Percentiles rank a stretch among this genome's conserved stretches.
Conservation (phyloP, 768 basidiomycete species). For the Kwoniella dejecticola region DNA sequence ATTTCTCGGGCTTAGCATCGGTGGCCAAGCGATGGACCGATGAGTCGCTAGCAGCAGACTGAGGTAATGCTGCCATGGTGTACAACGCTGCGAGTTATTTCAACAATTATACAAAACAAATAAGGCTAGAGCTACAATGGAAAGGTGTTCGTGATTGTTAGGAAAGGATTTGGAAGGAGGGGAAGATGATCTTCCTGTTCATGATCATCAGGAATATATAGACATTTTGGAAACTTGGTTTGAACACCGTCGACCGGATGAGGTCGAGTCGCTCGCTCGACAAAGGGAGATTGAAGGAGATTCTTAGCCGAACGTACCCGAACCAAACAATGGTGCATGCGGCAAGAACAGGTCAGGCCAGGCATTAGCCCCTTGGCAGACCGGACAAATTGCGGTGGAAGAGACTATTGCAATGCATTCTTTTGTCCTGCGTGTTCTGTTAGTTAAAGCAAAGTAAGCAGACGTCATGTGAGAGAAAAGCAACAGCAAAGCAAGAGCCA, state of each 20-base stretch:
- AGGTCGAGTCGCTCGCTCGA: no score
- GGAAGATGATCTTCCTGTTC: not conserved
- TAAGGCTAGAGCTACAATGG: not conserved
- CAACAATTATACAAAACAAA: no score
- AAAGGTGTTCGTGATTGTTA: no score
- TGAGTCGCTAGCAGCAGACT: constrained; percentile 1
- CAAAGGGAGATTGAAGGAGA: not conserved
- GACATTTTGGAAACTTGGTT: not conserved
- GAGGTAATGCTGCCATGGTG: constrained; percentile 4
- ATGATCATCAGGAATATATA: not conserved
- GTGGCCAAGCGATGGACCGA: not conserved
- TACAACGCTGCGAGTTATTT: not conserved
- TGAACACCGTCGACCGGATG: no score
- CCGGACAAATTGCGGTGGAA: not conserved
- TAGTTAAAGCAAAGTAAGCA: no score
- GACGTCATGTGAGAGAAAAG: not conserved
- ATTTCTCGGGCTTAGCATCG: constrained; percentile 21
- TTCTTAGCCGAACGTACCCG: constrained; percentile 7
- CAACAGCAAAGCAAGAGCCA: no score
- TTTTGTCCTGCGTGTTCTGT: not conserved
- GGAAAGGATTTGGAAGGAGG: no score
- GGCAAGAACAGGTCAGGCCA: not conserved
- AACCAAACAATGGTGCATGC: constrained; percentile 2
- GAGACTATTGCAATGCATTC: no score
- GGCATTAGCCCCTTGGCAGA: no score